Evolutionary conservation across 768 basidiomycete species (phyloP), one percentile per base, ranked within the genome.

Genomic region (Pilatotrama ljubarskyi): DNA sequence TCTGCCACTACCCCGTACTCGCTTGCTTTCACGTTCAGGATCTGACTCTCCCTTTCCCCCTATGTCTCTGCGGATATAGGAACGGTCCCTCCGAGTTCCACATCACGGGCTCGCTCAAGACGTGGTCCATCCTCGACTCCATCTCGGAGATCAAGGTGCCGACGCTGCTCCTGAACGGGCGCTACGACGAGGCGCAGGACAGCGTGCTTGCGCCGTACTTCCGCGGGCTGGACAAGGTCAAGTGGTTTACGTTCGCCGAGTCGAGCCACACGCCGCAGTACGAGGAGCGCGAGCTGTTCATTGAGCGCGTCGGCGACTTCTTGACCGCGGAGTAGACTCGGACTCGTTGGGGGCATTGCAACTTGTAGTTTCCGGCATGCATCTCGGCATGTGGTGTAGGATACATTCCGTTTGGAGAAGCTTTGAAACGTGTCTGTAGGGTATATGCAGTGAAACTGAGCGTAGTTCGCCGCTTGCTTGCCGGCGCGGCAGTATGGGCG

Each of bases 1-100:
- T 40, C 38, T 40, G 13, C 38, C 38, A 40, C 8, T 37, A 37
- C n/a, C 14, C 13, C 5, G 38, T 40, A 14, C 13, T 40, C 38
- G 38, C 40, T n/a, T 11, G 36, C 46, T 29, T 32, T 22, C 2
- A 13, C 20, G 36, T 24, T 25, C 3, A 26, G n/a, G 7, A 24
- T 24, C 20, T 26, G 3, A n/a, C 5, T 14, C 20, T 40, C 24
- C 25, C 29, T 32, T 32, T 32, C 29, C 10, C 29, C 5, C 29
- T n/a, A 3, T 20, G 22, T 9, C 17, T n/a, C 8, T 32, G 22
- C 20, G 43, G 15, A 2, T 13, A 41, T 55, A 67, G 70, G 55
- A 51, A 66, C 36, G 68, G 73, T 11, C 67, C 69, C 22, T 72
- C 72, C 32, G 75, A 78, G 63, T 78, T 78, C 63, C 66, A 69